Conservation (phyloP, 2,329 filamentous ascomycete species). For the Clathrospora elynae region DNA sequence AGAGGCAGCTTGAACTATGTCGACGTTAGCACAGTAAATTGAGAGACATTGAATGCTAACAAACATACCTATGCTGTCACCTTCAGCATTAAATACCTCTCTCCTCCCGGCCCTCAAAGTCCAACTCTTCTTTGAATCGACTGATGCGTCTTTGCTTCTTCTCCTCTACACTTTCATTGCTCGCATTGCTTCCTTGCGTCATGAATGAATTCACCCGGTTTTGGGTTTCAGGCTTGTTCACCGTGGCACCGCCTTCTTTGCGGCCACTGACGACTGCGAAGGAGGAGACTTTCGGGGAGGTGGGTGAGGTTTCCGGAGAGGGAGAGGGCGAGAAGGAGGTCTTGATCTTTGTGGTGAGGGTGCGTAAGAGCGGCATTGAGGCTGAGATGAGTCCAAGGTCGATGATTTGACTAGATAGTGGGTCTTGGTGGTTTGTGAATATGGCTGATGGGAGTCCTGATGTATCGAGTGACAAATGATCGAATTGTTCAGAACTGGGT, state of each 20-base stretch:
- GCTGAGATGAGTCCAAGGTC: not conserved
- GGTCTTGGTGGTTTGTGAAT: not conserved
- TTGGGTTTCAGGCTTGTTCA: conserved; percentile 22
- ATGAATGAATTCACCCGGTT: conserved; percentile 29
- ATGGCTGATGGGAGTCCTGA: conserved; percentile 1
- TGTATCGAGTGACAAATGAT: conserved; percentile 1
- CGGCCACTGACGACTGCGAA: conserved; percentile 36
- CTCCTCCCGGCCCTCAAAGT: conserved; percentile 11
- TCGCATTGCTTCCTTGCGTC: conserved; percentile 19
- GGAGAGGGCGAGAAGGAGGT: conserved; percentile 33
- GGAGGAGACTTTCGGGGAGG: conserved; percentile 22
- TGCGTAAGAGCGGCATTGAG: conserved; percentile 40
- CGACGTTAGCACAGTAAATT: conserved; percentile 4
- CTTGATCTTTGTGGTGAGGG: conserved; percentile 39
- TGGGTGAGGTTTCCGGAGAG: conserved; percentile 31
- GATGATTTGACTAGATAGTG: not conserved
- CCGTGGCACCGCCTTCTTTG: conserved; percentile 20
- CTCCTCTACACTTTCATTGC: conserved; percentile 21
- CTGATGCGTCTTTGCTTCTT: conserved; percentile 35
- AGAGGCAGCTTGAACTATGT: conserved; percentile 7
- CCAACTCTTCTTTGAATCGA: conserved; percentile 42
- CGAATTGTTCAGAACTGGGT: too few relatives aligned
- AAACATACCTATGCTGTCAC: conserved; percentile 16
- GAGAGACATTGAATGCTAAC: not conserved
- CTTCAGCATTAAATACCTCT: not conserved